A percentile compares a stretch with the other conserved stretches of the same genome.
Evolutionary conservation across 495 filamentous ascomycete species (phyloP).

Genomic region (Viridothelium virens): DNA sequence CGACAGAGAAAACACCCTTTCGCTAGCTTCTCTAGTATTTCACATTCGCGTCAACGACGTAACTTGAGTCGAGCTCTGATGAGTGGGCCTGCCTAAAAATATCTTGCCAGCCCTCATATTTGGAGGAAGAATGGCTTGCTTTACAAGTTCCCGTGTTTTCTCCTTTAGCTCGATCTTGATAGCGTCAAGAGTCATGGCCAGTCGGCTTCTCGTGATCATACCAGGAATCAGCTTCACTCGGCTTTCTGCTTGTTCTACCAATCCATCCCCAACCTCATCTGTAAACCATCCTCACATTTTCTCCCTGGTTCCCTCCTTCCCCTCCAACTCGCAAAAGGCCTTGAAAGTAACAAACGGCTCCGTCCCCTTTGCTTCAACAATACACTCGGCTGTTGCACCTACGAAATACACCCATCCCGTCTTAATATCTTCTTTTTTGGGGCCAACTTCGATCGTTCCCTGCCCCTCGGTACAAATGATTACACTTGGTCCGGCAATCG

Average conservation of each 20-base stretch:
- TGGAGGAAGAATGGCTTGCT: neutral
- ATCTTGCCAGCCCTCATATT: neutral
- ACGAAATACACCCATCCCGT: constrained; percentile 87
- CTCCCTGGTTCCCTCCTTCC: constrained; percentile 35
- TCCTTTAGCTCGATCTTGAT: no score
- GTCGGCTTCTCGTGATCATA: neutral
- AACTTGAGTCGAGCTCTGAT: neutral
- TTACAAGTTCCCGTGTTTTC: no score
- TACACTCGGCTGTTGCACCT: constrained; percentile 77
- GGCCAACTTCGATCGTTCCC: constrained; percentile 76
- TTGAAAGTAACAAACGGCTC: constrained; percentile 81
- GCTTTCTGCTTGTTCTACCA: neutral
- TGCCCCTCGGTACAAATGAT: constrained; percentile 78
- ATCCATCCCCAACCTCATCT: neutral
- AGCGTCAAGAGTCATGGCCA: no score
- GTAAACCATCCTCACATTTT: neutral
- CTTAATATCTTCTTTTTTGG: constrained; percentile 62
- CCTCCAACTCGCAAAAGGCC: constrained; percentile 83
- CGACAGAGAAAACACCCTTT: neutral
- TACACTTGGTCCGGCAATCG: constrained; percentile 82
- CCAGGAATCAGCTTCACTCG: neutral
- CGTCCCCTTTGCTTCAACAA: constrained; percentile 60
- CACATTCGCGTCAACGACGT: neutral
- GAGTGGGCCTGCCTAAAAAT: neutral
- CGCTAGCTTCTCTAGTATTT: neutral